Percentiles rank a stretch among this genome's conserved stretches.
Conservation (phyloP, 495 filamentous ascomycete genomes). For the Podospora pseudoanserina region DNA sequence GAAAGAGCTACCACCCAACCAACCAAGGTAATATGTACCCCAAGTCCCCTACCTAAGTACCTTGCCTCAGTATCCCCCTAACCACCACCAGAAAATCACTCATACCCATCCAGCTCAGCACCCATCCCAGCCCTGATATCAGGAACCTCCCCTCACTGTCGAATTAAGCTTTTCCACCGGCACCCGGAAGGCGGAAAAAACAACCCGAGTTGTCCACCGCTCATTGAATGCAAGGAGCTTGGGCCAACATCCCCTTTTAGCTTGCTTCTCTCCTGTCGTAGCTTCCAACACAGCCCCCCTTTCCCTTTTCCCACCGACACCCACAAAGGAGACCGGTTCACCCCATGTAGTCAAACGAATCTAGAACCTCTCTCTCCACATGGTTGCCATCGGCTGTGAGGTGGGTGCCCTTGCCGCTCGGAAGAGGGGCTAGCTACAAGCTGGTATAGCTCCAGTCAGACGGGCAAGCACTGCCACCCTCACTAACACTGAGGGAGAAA, state of each 20-base stretch:
- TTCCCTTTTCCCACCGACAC: neutral
- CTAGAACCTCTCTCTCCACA: neutral
- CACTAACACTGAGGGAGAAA: neutral
- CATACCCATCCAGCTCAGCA: neutral
- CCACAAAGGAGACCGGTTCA: neutral
- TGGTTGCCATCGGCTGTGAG: neutral
- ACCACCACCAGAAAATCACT: neutral
- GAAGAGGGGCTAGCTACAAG: too few relatives aligned
- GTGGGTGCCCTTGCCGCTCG: too few relatives aligned
- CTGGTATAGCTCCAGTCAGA: too few relatives aligned
- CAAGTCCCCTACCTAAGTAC: too few relatives aligned
- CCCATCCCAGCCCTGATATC: neutral
- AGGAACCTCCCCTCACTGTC: neutral
- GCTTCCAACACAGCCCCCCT: neutral
- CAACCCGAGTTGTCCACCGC: neutral
- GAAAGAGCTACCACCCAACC: too few relatives aligned
- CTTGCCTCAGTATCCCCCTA: neutral
- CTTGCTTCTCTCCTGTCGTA: neutral
- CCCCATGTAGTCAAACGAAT: neutral
- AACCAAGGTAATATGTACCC: too few relatives aligned
- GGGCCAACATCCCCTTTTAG: neutral
- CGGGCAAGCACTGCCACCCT: neutral
- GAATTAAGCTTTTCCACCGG: neutral
- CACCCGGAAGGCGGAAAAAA: neutral
- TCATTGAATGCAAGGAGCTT: neutral